Percentiles rank a stretch among this genome's conserved stretches.
These are phyloP conservation scores for Mycena olivaceomarginata DNA, from an alignment of 768 basidiomycete species.

Conservation along the genomic window DNA sequence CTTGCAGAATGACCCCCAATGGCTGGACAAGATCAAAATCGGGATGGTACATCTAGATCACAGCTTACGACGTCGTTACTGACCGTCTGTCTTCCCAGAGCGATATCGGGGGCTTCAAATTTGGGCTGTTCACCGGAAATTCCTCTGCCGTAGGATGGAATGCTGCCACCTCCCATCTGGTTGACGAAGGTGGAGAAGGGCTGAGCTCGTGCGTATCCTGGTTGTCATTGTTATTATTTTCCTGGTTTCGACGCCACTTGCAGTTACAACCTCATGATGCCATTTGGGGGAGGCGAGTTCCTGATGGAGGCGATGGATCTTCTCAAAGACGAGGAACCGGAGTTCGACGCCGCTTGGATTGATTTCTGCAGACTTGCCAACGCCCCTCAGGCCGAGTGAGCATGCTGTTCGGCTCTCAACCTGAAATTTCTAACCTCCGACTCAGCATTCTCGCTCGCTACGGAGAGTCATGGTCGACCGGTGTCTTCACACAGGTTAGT, in stretches of 20 bases:
- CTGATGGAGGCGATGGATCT: slow-evolving; percentile 64
- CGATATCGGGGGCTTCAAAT: slow-evolving; percentile 61
- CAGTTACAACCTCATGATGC: slow-evolving; percentile 30
- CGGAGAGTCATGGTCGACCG: slow-evolving; percentile 57
- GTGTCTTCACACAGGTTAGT: slow-evolving; percentile 55
- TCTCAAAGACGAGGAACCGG: slow-evolving; percentile 57
- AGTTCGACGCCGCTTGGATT: slow-evolving; percentile 62
- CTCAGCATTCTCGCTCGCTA: slow-evolving; percentile 59
- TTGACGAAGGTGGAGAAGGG: slow-evolving; percentile 60
- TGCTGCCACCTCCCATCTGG: slow-evolving; percentile 59
- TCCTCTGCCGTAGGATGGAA: slow-evolving; percentile 61
- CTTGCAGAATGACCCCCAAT: slow-evolving; percentile 57
- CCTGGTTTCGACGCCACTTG: not conserved
- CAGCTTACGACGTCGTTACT: not conserved
- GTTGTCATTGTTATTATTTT: not conserved
- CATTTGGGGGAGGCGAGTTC: slow-evolving; percentile 55
- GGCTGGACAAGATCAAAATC: slow-evolving; percentile 58
- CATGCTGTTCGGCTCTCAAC: not conserved
- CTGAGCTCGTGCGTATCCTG: slow-evolving; percentile 52
- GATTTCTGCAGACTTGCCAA: slow-evolving; percentile 62
- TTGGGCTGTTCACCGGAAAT: slow-evolving; percentile 60
- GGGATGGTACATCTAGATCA: slow-evolving; percentile 55
- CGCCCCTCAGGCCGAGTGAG: slow-evolving; percentile 58
- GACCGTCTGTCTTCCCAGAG: slow-evolving; percentile 39
- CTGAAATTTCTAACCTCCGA: slow-evolving; percentile 7